Percentiles rank a stretch among this genome's conserved stretches.
Evolutionary conservation across 306 rosid species (phyloP).

Genomic region (Macrotyloma uniflorum): DNA sequence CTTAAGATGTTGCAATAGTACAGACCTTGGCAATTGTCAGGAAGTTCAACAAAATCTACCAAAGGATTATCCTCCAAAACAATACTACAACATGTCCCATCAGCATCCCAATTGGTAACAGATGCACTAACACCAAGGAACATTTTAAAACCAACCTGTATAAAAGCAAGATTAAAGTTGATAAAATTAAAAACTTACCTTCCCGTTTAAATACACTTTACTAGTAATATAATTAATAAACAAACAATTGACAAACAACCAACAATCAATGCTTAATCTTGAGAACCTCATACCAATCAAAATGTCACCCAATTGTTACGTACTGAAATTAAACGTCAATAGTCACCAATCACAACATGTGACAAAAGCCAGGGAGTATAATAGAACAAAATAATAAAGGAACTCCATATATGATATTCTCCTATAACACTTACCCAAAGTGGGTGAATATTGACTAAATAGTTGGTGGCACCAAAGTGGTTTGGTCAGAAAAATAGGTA

Average conservation of each 20-base stretch:
- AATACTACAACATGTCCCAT: constrained; percentile 90
- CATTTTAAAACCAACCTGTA: constrained; percentile 94
- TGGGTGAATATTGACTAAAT: neutral
- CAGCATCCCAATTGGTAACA: constrained; percentile 94
- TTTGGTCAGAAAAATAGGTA: neutral
- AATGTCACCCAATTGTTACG: constrained; percentile 20
- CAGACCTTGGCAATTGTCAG: constrained; percentile 93
- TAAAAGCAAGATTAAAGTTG: constrained; percentile 28
- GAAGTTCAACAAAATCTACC: constrained; percentile 98
- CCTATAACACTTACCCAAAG: constrained; percentile 7
- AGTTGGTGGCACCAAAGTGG: constrained; percentile 1
- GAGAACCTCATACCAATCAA: constrained; percentile 23
- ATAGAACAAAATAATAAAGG: neutral
- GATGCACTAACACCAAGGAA: constrained; percentile 95
- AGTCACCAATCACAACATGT: constrained; percentile 7
- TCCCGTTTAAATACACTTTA: constrained; percentile 2
- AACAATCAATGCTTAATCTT: constrained; percentile 12
- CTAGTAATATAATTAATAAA: constrained; percentile 3
- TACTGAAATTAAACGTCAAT: constrained; percentile 21
- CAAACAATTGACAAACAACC: constrained; percentile 21
- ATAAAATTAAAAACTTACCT: constrained; percentile 6
- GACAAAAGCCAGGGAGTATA: neutral
- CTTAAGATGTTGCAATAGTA: constrained; percentile 93
- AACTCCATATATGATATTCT: neutral
- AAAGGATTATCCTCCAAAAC: constrained; percentile 96